Conservation (phyloP, 2,329 filamentous ascomycete species). For the Apiospora marii region DNA sequence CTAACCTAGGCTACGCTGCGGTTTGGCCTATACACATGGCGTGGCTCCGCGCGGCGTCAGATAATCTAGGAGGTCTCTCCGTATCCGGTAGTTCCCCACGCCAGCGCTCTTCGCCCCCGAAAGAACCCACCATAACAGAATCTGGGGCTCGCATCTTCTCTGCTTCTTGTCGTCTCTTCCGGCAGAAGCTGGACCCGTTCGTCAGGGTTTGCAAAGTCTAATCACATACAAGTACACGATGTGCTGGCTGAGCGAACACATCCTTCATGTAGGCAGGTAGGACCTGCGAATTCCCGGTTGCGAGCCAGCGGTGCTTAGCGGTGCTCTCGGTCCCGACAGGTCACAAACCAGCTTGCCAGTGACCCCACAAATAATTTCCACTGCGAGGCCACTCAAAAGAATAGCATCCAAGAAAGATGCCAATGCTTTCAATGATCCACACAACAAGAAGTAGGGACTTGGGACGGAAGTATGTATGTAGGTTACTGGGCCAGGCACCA, state of each 20-base stretch:
- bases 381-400: neutral
- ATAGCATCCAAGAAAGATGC: neutral
- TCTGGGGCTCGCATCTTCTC: neutral
- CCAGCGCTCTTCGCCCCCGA: neutral
- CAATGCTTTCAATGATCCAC: slow-evolving; percentile 5
- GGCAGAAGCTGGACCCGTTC: neutral
- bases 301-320: neutral
- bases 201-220: neutral
- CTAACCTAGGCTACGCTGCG: neutral
- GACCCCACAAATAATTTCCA: slow-evolving; percentile 4
- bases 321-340: neutral
- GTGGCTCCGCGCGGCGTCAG: slow-evolving; percentile 12
- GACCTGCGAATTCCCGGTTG: neutral
- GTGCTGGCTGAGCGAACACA: neutral
- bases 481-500: neutral
- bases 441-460: neutral
- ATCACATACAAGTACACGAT: neutral
- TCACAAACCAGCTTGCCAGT: neutral
- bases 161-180: neutral
- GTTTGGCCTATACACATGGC: neutral
- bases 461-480: no score
- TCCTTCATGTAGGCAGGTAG: neutral
- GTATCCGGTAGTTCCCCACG: neutral
- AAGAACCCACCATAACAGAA: neutral
- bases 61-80: slow-evolving; percentile 11